phyloP scores from a whole-genome alignment of 805 yeast genomes.

The Monosporozyma yasuniensis region DNA sequence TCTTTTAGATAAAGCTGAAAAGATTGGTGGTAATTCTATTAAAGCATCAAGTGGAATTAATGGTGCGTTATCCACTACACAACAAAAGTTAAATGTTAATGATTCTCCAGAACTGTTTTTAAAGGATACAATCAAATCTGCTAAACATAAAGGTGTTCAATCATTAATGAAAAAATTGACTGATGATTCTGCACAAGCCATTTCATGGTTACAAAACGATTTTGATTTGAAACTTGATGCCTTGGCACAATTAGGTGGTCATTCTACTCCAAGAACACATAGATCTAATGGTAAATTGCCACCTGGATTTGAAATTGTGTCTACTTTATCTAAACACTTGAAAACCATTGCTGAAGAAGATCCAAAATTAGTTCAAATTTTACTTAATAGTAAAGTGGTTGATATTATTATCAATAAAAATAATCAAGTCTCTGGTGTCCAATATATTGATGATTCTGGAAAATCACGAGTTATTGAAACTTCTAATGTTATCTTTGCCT shows the following conservation, averaged over 20 bases:
- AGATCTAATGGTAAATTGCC: constrained; percentile 55
- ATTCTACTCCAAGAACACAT: constrained; percentile 72
- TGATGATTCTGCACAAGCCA: constrained; percentile 53
- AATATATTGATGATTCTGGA: constrained; percentile 30
- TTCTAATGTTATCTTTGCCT: constrained; percentile 40
- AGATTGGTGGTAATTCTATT: constrained; percentile 50
- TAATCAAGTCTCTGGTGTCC: constrained; percentile 35
- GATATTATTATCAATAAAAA: constrained; percentile 25
- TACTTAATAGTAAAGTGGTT: constrained; percentile 33
- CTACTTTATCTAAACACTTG: constrained; percentile 35
- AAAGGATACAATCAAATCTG: constrained; percentile 60
- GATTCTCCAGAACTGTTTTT: constrained; percentile 56
- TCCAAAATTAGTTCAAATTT: constrained; percentile 28
- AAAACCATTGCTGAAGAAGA: constrained; percentile 24
- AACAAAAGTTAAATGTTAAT: constrained; percentile 37
- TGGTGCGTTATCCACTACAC: constrained; percentile 62
- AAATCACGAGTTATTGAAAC: constrained; percentile 24
- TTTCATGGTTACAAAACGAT: constrained; percentile 62
- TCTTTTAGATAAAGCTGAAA: constrained; percentile 40
- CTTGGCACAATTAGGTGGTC: constrained; percentile 77
- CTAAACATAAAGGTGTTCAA: constrained; percentile 52
- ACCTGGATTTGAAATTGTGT: constrained; percentile 52
- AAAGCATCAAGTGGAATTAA: constrained; percentile 59
- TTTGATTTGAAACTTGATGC: constrained; percentile 55
- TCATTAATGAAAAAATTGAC: constrained; percentile 51